A percentile compares a stretch with the other conserved stretches of the same genome.
Conservation (phyloP, 768 basidiomycete species). For the Porphyrellus cyaneotinctus region DNA sequence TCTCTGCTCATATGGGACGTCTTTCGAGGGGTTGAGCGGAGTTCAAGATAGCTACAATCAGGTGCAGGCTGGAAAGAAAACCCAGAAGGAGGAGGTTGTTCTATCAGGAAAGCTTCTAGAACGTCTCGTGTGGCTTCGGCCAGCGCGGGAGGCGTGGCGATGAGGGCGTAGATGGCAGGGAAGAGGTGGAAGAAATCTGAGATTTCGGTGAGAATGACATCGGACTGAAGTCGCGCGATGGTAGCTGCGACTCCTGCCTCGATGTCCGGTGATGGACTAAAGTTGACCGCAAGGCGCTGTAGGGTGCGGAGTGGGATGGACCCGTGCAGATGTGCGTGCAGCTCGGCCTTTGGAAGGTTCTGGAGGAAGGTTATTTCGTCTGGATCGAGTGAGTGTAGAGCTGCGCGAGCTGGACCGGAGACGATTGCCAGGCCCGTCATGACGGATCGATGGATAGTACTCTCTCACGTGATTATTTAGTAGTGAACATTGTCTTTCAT, state of each 20-base stretch:
- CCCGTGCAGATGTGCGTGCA: conserved; percentile 84
- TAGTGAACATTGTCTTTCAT: too few relatives aligned
- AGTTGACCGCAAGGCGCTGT: conserved; percentile 54
- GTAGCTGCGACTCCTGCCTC: conserved; percentile 42
- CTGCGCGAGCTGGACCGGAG: conserved; percentile 39
- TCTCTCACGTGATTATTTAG: conserved; percentile 14
- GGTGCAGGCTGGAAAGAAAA: conserved; percentile 36
- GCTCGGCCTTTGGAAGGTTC: conserved; percentile 71
- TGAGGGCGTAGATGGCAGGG: conserved; percentile 75
- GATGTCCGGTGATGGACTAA: conserved; percentile 16
- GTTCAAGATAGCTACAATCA: conserved; percentile 71
- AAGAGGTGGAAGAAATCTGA: conserved; percentile 73
- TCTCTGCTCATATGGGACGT: conserved; percentile 55
- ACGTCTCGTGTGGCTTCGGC: conserved; percentile 59
- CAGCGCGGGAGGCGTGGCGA: conserved; percentile 55
- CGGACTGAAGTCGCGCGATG: conserved; percentile 38
- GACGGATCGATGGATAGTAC: neutral
- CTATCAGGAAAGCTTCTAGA: conserved; percentile 53
- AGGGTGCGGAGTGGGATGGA: conserved; percentile 69
- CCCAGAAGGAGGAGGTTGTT: conserved; percentile 20
- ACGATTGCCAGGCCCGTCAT: conserved; percentile 2
- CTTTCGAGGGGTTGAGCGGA: conserved; percentile 74
- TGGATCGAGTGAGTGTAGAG: conserved; percentile 49
- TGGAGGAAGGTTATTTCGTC: conserved; percentile 58
- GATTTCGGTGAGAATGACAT: conserved; percentile 47